These are phyloP conservation scores for Chamaecrista fasciculata DNA, from an alignment of 306 rosid species.

Conservation along the genomic window DNA sequence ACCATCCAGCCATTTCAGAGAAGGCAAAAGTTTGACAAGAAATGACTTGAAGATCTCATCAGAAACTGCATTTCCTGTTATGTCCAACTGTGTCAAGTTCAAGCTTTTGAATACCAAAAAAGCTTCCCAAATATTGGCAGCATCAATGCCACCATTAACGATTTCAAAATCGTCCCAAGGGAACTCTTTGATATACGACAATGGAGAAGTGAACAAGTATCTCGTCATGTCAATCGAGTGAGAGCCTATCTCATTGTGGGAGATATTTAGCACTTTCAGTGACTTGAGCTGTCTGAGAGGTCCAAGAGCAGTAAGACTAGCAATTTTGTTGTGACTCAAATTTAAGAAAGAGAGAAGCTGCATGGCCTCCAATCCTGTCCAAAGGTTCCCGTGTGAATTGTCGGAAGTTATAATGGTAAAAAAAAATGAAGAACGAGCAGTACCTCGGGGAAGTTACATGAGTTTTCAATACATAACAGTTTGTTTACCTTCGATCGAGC, in stretches of 20 bases:
- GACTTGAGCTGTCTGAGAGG: constrained; percentile 64
- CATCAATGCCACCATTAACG: constrained; percentile 29
- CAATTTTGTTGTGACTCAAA: constrained; percentile 68
- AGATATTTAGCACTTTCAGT: constrained; percentile 62
- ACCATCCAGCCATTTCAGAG: too few relatives aligned
- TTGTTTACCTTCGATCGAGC: constrained; percentile 2
- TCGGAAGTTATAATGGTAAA: not conserved
- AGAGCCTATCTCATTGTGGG: constrained; percentile 67
- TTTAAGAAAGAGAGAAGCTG: constrained; percentile 80
- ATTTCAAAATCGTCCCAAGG: constrained; percentile 42
- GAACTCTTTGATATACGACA: constrained; percentile 65
- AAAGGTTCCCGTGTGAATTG: constrained; percentile 29
- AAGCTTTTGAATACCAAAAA: constrained; percentile 58
- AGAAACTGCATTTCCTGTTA: constrained; percentile 55
- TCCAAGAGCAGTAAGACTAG: constrained; percentile 67
- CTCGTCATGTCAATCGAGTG: constrained; percentile 71
- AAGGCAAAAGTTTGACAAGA: too few relatives aligned
- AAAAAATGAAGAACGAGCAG: not conserved
- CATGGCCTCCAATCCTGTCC: constrained; percentile 87
- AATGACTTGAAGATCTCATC: constrained; percentile 55
- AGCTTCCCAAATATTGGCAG: constrained; percentile 64
- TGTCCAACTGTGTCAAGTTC: constrained; percentile 60
- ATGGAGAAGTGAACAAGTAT: constrained; percentile 71
- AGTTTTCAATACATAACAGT: not conserved
- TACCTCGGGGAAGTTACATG: not conserved